Evolutionary conservation across 139 green algal genomes (phyloP).

Genomic region (Pleodorina starrii): DNA sequence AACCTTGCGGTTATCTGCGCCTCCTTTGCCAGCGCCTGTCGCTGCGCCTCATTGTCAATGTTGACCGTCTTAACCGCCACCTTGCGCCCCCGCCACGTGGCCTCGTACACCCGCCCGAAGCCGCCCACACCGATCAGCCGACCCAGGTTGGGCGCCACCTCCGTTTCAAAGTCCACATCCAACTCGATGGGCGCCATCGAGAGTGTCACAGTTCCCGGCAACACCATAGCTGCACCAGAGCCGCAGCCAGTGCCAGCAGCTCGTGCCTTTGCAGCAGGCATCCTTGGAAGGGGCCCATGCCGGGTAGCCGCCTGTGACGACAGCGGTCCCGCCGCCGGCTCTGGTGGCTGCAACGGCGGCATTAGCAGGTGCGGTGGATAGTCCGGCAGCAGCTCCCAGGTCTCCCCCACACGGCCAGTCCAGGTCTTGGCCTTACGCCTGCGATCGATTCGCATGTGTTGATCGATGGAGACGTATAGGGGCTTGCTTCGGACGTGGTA

Average conservation of each 20-base stretch:
- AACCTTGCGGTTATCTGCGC: slow-evolving; percentile 70
- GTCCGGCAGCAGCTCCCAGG: slow-evolving; percentile 33
- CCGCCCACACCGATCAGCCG: slow-evolving; percentile 73
- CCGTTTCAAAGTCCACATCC: slow-evolving; percentile 76
- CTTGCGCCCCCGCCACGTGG: slow-evolving; percentile 64
- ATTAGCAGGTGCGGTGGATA: neutral
- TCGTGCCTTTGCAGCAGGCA: no score
- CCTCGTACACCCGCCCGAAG: slow-evolving; percentile 84
- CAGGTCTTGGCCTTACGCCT: slow-evolving; percentile 44
- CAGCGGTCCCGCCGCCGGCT: neutral
- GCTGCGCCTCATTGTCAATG: slow-evolving; percentile 43
- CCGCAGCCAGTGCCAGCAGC: no score
- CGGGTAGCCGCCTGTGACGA: neutral
- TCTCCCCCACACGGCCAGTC: slow-evolving; percentile 31
- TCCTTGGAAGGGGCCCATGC: neutral
- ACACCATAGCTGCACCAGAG: no score
- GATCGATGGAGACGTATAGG: no score
- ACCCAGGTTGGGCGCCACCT: slow-evolving; percentile 79
- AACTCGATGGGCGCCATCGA: slow-evolving; percentile 70
- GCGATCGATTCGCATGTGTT: no score
- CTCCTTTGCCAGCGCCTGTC: slow-evolving; percentile 76
- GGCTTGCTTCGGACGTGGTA: no score
- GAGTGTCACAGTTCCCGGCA: slow-evolving; percentile 11
- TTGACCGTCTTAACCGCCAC: slow-evolving; percentile 85
- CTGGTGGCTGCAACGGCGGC: neutral